Evolutionary conservation across 331 rosid species (phyloP).

Genomic region (Cydonia oblonga): DNA sequence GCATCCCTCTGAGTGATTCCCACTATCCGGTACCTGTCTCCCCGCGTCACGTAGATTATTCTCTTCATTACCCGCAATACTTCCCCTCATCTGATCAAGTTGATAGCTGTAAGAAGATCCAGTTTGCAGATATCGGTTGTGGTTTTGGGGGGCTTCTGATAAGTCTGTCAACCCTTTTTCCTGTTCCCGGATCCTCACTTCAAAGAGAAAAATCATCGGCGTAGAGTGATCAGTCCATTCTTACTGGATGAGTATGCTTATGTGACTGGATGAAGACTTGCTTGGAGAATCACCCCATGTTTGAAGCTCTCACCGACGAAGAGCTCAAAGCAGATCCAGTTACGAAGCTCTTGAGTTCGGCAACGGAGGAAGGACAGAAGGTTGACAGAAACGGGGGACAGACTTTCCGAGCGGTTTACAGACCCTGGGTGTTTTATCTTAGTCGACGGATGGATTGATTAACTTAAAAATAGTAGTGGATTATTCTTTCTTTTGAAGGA

Average conservation of each 20-base stretch:
- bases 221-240: slow-evolving; percentile 73
- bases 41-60: slow-evolving; percentile 63
- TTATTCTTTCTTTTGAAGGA: neutral
- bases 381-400: slow-evolving; percentile 89
- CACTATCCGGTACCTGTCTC: slow-evolving; percentile 80
- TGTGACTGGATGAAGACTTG: slow-evolving; percentile 83
- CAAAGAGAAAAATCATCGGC: slow-evolving; percentile 94
- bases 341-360: slow-evolving; percentile 56
- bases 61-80: slow-evolving; percentile 62
- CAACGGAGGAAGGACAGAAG: slow-evolving; percentile 96
- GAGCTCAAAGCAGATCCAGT: slow-evolving; percentile 84
- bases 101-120: slow-evolving; percentile 37
- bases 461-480: neutral
- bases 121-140: slow-evolving; percentile 93
- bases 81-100: slow-evolving; percentile 36
- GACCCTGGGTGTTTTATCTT: slow-evolving; percentile 10
- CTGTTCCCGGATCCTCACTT: slow-evolving; percentile 96
- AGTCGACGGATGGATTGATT: neutral
- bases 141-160: slow-evolving; percentile 93
- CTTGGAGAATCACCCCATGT: slow-evolving; percentile 77
- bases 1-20: slow-evolving; percentile 89
- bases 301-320: slow-evolving; percentile 51
- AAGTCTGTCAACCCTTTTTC: slow-evolving; percentile 75
- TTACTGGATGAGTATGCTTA: slow-evolving; percentile 88
- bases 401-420: slow-evolving; percentile 69